These are phyloP conservation scores for Myxozyma geophila DNA, from an alignment of 805 yeast genomes.

Conservation along the genomic window DNA sequence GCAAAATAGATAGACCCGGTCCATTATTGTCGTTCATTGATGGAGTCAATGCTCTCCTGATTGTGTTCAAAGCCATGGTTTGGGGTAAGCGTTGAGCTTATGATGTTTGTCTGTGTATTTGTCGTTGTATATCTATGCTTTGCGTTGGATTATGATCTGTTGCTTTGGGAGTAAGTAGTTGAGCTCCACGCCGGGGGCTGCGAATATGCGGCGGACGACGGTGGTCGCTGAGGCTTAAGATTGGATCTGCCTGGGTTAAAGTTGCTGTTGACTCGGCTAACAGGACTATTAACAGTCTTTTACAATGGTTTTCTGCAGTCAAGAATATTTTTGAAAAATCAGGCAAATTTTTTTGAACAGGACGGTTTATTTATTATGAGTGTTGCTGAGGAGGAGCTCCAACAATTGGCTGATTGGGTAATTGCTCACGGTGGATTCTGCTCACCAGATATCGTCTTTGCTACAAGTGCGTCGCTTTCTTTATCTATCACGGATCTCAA, in stretches of 20 bases:
- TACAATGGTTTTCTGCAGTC: background rate
- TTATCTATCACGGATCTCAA: background rate
- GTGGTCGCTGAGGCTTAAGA: too few relatives aligned
- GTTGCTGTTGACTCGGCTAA: too few relatives aligned
- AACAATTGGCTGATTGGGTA: conserved; percentile 25
- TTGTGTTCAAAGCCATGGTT: conserved; percentile 14
- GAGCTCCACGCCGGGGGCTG: background rate
- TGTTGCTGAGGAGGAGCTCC: conserved; percentile 4
- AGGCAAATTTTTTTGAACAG: background rate
- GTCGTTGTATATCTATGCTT: background rate
- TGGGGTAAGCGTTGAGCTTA: background rate
- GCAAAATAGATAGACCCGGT: conserved; percentile 19
- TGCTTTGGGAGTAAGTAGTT: background rate
- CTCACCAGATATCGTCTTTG: conserved; percentile 18
- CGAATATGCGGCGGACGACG: background rate
- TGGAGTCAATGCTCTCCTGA: conserved; percentile 26
- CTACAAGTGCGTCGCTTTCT: conserved; percentile 6
- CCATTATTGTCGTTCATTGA: background rate
- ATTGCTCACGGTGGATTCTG: conserved; percentile 24
- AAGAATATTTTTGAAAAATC: background rate
- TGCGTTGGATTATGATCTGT: too few relatives aligned
- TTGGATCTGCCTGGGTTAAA: too few relatives aligned
- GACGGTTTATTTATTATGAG: background rate
- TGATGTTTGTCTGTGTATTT: background rate
- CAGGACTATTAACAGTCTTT: too few relatives aligned